phyloP scores from a whole-genome alignment of 2,329 filamentous ascomycete genomes.

The Fusarium sterilihyphosum region DNA sequence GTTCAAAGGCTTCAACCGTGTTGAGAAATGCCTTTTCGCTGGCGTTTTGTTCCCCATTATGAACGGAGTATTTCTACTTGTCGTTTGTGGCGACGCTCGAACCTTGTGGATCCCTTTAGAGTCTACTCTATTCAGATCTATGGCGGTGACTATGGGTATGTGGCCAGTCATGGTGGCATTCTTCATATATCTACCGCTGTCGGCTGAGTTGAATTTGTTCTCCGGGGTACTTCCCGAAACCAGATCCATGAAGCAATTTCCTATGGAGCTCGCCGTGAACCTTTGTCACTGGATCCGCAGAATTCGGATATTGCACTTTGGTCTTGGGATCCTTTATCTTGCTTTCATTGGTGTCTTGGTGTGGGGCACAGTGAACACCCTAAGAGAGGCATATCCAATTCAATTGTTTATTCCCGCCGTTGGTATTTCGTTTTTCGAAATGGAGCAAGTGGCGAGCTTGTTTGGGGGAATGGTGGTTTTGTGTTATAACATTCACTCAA shows the following conservation, averaged over 20 bases:
- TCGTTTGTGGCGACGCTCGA: not conserved
- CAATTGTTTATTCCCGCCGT: not conserved
- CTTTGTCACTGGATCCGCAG: rapidly evolving
- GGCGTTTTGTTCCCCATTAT: rapidly evolving
- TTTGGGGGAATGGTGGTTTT: not conserved
- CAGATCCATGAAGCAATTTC: rapidly evolving
- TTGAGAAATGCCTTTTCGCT: rapidly evolving
- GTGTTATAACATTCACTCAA: not conserved
- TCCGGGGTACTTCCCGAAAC: not conserved
- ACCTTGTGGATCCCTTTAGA: not conserved
- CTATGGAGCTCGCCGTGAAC: rapidly evolving
- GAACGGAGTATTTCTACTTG: rapidly evolving
- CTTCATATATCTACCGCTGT: not conserved
- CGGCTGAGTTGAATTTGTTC: rapidly evolving
- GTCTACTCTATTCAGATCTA: not conserved
- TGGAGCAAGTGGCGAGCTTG: not conserved
- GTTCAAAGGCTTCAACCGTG: not conserved
- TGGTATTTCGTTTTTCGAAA: not conserved
- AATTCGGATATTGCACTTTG: not conserved
- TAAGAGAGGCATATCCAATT: not conserved
- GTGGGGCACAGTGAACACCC: rapidly evolving
- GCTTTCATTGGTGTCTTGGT: not conserved
- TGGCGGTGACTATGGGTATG: rapidly evolving
- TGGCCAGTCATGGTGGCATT: not conserved
- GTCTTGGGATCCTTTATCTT: not conserved